Evolutionary conservation across 1,284 basidiomycete genomes (phyloP), one percentile per base, ranked within the genome.

Genomic region (Ustilago crameri): DNA sequence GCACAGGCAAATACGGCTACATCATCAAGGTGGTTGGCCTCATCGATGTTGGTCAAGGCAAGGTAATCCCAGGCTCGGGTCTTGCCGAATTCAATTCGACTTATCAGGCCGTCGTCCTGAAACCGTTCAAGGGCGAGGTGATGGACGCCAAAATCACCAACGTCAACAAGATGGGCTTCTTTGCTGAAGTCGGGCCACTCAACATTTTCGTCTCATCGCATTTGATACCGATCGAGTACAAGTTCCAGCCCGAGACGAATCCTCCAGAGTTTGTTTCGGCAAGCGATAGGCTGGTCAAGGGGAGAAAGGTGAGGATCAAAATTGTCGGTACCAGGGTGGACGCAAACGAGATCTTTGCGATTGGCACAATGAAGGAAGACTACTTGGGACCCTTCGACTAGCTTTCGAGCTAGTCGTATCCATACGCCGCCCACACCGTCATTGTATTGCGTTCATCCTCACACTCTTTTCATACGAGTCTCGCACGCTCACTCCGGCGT

Each of bases 151-250:
- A 95, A 9, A 95, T 98, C 24, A 91, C 91, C 74, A 95, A 93
- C 73, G 96, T 98, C 40, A 96, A 92, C 84, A 97, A 98, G 93
- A 97, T 97, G 93, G 95, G 95, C 7, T 96, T 98, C 86, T 97
- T 98, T 75, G 93, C 93, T 49, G 92, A 95, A 73, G 93, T 95
- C 51, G 96, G 96, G 38, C 96, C 95, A 10, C 47, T 83, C 18
- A 78, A 75, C 53, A 79, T 83, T 47, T 83, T 83, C 45, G 78
- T 97, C 22, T 95, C 94, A 18, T 92, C 93, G 72, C 95, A 97
- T 86, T 93, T 96, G 73, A 80, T 90, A 84, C 55, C 75, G 32
- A 67, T 75, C 43, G 76, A 97, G 95, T 78, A 79, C 66, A 76
- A 72, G 61, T 83, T 82, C 58, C 78, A 80, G 43, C 80, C 79